phyloP scores from a whole-genome alignment of 306 rosid species.

The Acacia acuminata region DNA sequence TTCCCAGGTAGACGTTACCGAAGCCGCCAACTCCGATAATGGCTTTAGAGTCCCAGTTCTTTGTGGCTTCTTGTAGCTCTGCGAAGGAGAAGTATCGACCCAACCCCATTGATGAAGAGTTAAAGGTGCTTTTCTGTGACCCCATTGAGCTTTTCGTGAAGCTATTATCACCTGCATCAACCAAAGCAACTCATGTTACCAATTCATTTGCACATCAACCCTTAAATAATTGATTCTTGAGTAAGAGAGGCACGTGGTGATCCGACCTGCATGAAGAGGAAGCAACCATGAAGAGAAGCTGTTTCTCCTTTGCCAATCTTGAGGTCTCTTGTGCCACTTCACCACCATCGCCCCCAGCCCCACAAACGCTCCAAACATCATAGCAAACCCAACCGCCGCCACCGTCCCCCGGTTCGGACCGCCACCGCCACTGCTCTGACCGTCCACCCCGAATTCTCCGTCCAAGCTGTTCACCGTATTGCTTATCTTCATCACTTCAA shows the following conservation, averaged over 20 bases:
- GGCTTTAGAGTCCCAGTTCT: conserved; percentile 51
- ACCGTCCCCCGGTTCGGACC: conserved; percentile 44
- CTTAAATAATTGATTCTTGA: neutral
- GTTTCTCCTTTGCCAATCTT: conserved; percentile 66
- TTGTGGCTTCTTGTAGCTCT: conserved; percentile 60
- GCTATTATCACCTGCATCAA: conserved; percentile 53
- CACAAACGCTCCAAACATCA: conserved; percentile 67
- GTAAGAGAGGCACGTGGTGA: neutral
- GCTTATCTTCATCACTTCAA: conserved; percentile 62
- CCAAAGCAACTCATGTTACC: no score
- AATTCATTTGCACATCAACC: no score
- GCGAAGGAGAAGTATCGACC: conserved; percentile 54
- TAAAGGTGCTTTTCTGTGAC: conserved; percentile 41
- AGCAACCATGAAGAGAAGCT: conserved; percentile 73
- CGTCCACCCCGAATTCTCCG: conserved; percentile 62
- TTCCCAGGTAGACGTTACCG: conserved; percentile 59
- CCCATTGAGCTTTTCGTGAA: conserved; percentile 56
- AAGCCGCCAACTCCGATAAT: conserved; percentile 70
- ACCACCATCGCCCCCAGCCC: conserved; percentile 68
- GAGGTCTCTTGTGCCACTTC: conserved; percentile 72
- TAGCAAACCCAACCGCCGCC: conserved; percentile 60
- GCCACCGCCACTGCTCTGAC: conserved; percentile 14
- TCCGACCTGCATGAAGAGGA: conserved; percentile 57
- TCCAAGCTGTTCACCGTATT: conserved; percentile 59
- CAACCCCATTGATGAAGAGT: conserved; percentile 52